Evolutionary conservation across 305 asterid species (phyloP).

Genomic region (Vinca major): DNA sequence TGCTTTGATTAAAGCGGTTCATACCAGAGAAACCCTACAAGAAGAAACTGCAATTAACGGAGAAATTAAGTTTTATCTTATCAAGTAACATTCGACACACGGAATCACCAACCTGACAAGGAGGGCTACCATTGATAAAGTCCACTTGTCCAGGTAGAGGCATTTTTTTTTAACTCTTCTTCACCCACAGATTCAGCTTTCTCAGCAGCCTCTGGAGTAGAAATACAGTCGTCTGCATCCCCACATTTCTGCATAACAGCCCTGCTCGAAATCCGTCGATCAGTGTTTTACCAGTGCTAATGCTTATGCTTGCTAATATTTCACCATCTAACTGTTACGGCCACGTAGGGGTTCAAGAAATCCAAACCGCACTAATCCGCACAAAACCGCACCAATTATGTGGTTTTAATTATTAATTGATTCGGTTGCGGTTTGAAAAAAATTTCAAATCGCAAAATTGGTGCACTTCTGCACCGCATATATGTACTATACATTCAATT

Average conservation of each 20-base stretch:
- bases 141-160: conserved; percentile 48
- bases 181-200: conserved; percentile 29
- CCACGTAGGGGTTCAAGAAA: no score
- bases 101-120: conserved; percentile 35
- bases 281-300: not conserved
- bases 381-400: no score
- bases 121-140: conserved; percentile 50
- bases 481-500: no score
- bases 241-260: conserved; percentile 42
- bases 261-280: conserved; percentile 23
- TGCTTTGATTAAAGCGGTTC: no score
- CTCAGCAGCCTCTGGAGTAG: conserved; percentile 41
- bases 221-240: conserved; percentile 38
- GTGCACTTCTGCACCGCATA: no score
- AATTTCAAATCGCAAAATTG: no score
- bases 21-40: no score
- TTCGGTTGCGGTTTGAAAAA: no score
- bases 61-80: conserved; percentile 3
- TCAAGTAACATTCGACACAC: not conserved
- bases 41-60: not conserved
- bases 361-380: no score
- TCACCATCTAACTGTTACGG: not conserved
- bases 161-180: conserved; percentile 30
- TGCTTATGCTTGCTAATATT: no score
- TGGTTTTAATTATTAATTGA: no score